Conservation (phyloP, 164 flowering plant genomes). For the Hamamelis virginiana region DNA sequence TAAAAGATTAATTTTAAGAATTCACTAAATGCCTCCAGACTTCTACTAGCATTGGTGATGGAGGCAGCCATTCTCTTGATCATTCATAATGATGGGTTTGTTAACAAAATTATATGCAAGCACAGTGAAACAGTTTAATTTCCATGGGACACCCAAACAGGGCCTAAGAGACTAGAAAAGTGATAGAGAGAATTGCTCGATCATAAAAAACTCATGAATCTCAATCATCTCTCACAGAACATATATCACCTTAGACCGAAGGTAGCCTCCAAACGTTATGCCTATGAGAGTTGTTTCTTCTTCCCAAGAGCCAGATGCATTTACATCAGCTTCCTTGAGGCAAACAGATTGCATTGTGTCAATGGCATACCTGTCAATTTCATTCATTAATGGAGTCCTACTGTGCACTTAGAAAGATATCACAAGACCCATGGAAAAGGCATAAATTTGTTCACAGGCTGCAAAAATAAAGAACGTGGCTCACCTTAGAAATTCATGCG, state of each 20-base stretch:
- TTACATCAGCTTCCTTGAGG: constrained; percentile 60
- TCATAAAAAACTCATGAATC: neutral
- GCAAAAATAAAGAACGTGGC: neutral
- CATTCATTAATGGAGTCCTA: neutral
- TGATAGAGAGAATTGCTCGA: too few species aligned
- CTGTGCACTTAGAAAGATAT: neutral
- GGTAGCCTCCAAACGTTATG: constrained; percentile 92
- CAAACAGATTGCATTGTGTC: constrained; percentile 84
- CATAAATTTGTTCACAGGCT: neutral
- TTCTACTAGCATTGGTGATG: too few species aligned
- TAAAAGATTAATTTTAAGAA: too few species aligned
- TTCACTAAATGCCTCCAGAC: too few species aligned
- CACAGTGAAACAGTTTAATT: too few species aligned
- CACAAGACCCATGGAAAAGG: neutral
- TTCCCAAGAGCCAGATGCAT: constrained; percentile 31
- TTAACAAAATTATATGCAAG: too few species aligned
- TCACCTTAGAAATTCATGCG: constrained; percentile 94
- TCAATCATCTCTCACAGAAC: neutral
- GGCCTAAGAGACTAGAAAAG: too few species aligned
- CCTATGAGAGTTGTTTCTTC: constrained; percentile 79
- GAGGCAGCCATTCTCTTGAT: too few species aligned
- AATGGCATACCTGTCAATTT: constrained; percentile 65
- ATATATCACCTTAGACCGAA: constrained; percentile 74
- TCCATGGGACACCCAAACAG: too few species aligned
- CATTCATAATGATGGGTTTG: too few species aligned